These are phyloP conservation scores for Endocladia muricata DNA, from an alignment of 31 red algal species.

Conservation along the genomic window DNA sequence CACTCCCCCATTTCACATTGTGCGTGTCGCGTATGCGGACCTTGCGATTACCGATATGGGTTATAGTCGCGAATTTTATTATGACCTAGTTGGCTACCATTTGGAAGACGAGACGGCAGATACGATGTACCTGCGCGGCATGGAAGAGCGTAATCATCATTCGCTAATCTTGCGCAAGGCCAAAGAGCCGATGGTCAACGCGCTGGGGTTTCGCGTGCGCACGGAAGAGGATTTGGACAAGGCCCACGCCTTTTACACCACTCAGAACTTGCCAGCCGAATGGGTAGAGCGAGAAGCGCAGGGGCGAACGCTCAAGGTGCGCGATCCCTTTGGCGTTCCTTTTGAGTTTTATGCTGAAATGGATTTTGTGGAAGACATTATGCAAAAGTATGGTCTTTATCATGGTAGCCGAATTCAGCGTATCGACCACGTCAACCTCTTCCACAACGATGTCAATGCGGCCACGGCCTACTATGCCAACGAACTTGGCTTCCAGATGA, in stretches of 20 bases:
- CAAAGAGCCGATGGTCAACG: neutral
- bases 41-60: neutral
- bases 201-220: neutral
- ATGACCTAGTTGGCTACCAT: neutral
- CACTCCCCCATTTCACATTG: neutral
- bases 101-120: neutral
- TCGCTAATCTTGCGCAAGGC: neutral
- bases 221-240: neutral
- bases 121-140: neutral
- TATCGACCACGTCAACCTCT: no score
- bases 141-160: constrained; percentile 2
- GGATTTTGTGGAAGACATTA: no score
- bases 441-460: no score
- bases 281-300: neutral
- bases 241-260: neutral
- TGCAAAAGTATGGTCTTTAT: no score
- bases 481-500: neutral
- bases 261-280: neutral
- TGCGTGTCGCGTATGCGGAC: neutral
- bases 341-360: no score
- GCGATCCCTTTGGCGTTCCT: no score
- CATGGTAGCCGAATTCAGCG: no score
- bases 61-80: neutral
- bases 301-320: neutral
- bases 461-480: no score